Percentiles rank a stretch among this genome's conserved stretches.
Conservation (phyloP, 768 basidiomycete species). For the Chalciporus piperatus region DNA sequence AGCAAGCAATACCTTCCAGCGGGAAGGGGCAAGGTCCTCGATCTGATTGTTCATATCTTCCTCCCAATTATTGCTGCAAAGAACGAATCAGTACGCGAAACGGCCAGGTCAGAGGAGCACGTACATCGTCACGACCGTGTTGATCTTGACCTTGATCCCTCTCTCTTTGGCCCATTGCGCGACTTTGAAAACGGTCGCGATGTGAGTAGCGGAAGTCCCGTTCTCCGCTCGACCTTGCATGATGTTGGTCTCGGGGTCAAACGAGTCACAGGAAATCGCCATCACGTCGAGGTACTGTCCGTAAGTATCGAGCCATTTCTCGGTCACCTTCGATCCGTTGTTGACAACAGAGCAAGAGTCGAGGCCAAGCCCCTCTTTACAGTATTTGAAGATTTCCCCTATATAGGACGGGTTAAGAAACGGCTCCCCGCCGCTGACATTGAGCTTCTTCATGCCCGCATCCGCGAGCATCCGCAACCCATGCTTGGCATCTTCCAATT, state of each 20-base stretch:
- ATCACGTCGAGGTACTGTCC: slow-evolving; percentile 40
- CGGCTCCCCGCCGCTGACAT: slow-evolving; percentile 38
- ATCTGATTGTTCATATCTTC: slow-evolving; percentile 42
- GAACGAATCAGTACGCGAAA: background rate
- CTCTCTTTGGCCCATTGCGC: slow-evolving; percentile 34
- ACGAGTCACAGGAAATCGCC: slow-evolving; percentile 42
- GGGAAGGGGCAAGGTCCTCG: slow-evolving; percentile 31
- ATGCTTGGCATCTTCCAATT: slow-evolving; percentile 34
- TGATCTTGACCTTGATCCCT: slow-evolving; percentile 39
- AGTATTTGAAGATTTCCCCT: slow-evolving; percentile 37
- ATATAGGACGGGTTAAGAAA: slow-evolving; percentile 38
- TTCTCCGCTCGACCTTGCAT: slow-evolving; percentile 34
- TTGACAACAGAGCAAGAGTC: slow-evolving; percentile 36
- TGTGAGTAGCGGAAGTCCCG: slow-evolving; percentile 29
- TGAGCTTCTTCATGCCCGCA: slow-evolving; percentile 36
- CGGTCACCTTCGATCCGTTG: slow-evolving; percentile 41
- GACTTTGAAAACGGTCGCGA: slow-evolving; percentile 34
- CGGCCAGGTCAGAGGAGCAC: background rate
- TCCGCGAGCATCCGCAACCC: slow-evolving; percentile 31
- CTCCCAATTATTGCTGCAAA: slow-evolving; percentile 35
- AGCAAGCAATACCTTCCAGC: slow-evolving; percentile 36
- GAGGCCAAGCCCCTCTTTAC: slow-evolving; percentile 36
- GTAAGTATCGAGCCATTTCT: slow-evolving; percentile 39
- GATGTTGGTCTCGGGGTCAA: slow-evolving; percentile 35
- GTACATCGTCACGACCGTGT: slow-evolving; percentile 33